A percentile compares a stretch with the other conserved stretches of the same genome.
Evolutionary conservation across 2,329 filamentous ascomycete species (phyloP).

Genomic region (Zymoseptoria passerinii): DNA sequence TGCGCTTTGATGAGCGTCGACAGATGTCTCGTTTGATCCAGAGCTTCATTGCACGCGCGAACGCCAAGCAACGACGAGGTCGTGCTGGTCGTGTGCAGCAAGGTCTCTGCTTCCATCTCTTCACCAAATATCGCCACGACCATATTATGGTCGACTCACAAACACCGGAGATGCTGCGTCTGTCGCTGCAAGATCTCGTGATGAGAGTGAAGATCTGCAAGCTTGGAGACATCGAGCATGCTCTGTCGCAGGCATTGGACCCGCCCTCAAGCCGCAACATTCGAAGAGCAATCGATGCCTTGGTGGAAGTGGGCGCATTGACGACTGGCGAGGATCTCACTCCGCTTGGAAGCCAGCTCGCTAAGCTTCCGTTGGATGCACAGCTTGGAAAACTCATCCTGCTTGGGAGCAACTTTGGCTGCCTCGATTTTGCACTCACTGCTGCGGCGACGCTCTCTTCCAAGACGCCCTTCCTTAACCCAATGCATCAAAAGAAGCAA

Average conservation of each 20-base stretch:
- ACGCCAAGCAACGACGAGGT: slow-evolving; percentile 89
- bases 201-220: slow-evolving; percentile 98
- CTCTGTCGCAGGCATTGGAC: slow-evolving; percentile 78
- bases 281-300: slow-evolving; percentile 79
- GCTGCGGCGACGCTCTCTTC: slow-evolving; percentile 89
- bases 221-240: slow-evolving; percentile 85
- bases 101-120: slow-evolving; percentile 90
- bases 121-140: slow-evolving; percentile 84
- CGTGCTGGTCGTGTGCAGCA: slow-evolving; percentile 92
- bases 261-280: slow-evolving; percentile 89
- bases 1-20: slow-evolving; percentile 88
- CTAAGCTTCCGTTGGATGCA: slow-evolving; percentile 82
- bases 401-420: slow-evolving; percentile 77
- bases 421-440: slow-evolving; percentile 83
- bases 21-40: slow-evolving; percentile 87
- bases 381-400: slow-evolving; percentile 91
- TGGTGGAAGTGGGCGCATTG: slow-evolving; percentile 86
- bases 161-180: slow-evolving; percentile 88
- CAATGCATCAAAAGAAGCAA: slow-evolving; percentile 74
- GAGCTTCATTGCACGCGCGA: slow-evolving; percentile 89
- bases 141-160: slow-evolving; percentile 79
- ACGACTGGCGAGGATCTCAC: slow-evolving; percentile 77
- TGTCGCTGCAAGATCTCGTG: slow-evolving; percentile 89
- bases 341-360: slow-evolving; percentile 74
- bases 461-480: slow-evolving; percentile 85